Base-by-base conservation (phyloP, 257 asterid genomes). In the Gentiana dahurica region DNA sequence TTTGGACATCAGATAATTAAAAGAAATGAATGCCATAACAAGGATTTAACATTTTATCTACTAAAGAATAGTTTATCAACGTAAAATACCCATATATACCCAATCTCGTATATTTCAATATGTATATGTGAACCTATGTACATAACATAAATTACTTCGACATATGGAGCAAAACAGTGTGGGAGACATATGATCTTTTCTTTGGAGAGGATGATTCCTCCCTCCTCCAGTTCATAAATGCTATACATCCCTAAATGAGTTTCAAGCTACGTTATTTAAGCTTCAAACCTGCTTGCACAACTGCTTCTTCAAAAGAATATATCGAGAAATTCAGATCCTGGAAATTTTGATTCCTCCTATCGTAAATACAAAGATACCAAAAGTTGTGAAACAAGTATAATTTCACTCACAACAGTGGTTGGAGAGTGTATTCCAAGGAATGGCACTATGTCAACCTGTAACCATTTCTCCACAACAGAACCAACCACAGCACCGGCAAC, bases 401-500 rank as follows among this genome's bases (percentile, higher is more conserved):
- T 81, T 78, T 93, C 99, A 60, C 91, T 77, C 78, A 93, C 91
- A 36, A 86, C 81, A 1, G 94, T 80, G 55, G 87, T 97, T 47
- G 99, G 97, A 15, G 80, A 54, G 69, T 89, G 89, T 68, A 89
- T 75, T 66, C 99, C 99, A 75, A 89, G 78, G 55, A 92, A 77
- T 0, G 97, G 97, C 36, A 93, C 96, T 2, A 93, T 80, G 65
- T 93, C 97, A 47, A 93, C 96, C 73, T 93, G 97, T 74, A 89
- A 69, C 99, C 94, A 93, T 46, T 69, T 84, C 68, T 93, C 99
- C 13, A 93, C 95, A 35, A 86, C 95, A 53, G 99, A 89, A 49
- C 97, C 99, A 12, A 86, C 83, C 53, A 86, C 89, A 5, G 97
- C 99, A 64, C 99, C 99, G 45, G 91, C 95, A 57, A 86, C 95